phyloP scores from a whole-genome alignment of 331 rosid genomes.

The Acacia pycnantha region DNA sequence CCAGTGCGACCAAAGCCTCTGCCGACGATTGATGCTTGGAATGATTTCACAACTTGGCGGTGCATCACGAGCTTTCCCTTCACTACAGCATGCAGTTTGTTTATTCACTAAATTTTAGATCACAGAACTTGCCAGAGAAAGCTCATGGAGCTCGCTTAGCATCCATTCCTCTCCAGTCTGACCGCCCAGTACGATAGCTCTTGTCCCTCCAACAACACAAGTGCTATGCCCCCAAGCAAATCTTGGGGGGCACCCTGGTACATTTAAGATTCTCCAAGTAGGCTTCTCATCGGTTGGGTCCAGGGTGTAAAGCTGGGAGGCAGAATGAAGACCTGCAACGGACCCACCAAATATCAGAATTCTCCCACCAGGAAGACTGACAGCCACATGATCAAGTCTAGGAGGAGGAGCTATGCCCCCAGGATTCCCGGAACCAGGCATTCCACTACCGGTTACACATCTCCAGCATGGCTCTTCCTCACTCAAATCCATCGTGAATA shows the following conservation, averaged over 20 bases:
- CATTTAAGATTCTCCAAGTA: slow-evolving; percentile 94
- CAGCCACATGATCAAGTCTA: slow-evolving; percentile 97
- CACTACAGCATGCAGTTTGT: slow-evolving; percentile 32
- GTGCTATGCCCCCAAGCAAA: slow-evolving; percentile 99
- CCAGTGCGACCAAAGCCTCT: slow-evolving; percentile 37
- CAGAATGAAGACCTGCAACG: slow-evolving; percentile 99
- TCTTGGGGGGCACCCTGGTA: slow-evolving; percentile 93
- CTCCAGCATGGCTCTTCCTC: slow-evolving; percentile 99
- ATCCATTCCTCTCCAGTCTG: slow-evolving; percentile 99
- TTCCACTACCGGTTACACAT: slow-evolving; percentile 93
- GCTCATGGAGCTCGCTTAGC: slow-evolving; percentile 96
- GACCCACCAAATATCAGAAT: slow-evolving; percentile 97
- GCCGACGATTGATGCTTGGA: slow-evolving; percentile 39
- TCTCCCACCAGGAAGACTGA: slow-evolving; percentile 98
- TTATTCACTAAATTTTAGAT: slow-evolving; percentile 49
- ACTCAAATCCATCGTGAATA: slow-evolving; percentile 92
- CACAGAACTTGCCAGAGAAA: slow-evolving; percentile 81
- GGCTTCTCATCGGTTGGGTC: slow-evolving; percentile 98
- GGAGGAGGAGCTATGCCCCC: slow-evolving; percentile 99
- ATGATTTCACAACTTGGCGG: slow-evolving; percentile 32
- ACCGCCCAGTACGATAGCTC: slow-evolving; percentile 97
- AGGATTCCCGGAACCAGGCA: slow-evolving; percentile 99
- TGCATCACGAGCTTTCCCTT: slow-evolving; percentile 32
- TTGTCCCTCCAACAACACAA: slow-evolving; percentile 97
- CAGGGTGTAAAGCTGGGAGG: slow-evolving; percentile 92